Percentiles rank a stretch among this genome's conserved stretches.
phyloP scores from a whole-genome alignment of 2,329 filamentous ascomycete species.

The Fusarium aywerte region DNA sequence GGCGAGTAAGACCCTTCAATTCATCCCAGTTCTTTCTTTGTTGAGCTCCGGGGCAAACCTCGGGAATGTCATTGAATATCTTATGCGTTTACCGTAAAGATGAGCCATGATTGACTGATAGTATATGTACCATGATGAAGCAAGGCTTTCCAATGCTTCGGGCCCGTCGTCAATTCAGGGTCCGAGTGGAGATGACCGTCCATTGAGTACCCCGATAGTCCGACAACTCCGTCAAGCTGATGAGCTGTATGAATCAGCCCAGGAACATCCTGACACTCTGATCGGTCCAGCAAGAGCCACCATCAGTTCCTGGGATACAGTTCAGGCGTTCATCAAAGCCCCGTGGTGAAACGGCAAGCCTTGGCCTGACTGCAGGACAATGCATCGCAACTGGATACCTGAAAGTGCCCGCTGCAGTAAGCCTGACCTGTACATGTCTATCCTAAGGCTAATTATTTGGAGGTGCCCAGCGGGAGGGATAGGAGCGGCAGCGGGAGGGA shows the following conservation, averaged over 20 bases:
- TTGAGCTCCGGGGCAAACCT: conserved; percentile 31
- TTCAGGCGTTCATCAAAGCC: conserved; percentile 24
- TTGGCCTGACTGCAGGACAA: conserved; percentile 12
- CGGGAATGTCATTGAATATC: conserved; percentile 11
- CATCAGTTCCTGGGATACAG: conserved; percentile 18
- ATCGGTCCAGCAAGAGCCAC: conserved; percentile 24
- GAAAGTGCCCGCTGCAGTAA: conserved; percentile 18
- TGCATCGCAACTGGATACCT: conserved; percentile 10
- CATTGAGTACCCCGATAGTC: conserved; percentile 9
- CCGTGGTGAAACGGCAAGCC: conserved; percentile 22
- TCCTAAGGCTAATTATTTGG: conserved; percentile 1
- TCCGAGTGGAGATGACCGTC: conserved; percentile 23
- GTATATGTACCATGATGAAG: conserved; percentile 18
- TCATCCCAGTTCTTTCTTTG: not conserved
- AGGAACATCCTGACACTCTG: conserved; percentile 26
- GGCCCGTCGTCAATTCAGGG: conserved; percentile 27
- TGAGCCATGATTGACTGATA: conserved; percentile 13
- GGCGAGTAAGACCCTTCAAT: conserved; percentile 41
- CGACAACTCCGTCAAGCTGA: conserved; percentile 7
- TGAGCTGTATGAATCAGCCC: conserved; percentile 28
- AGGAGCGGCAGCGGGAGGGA: conserved; percentile 42
- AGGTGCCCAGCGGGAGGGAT: conserved; percentile 44
- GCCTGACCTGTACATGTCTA: not conserved
- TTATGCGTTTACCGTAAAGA: conserved; percentile 8
- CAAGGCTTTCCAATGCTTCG: conserved; percentile 20